Percentiles rank a stretch among this genome's conserved stretches.
These are phyloP conservation scores for Microdochium bolleyi DNA, from an alignment of 2,329 filamentous ascomycete species.

Conservation along the genomic window DNA sequence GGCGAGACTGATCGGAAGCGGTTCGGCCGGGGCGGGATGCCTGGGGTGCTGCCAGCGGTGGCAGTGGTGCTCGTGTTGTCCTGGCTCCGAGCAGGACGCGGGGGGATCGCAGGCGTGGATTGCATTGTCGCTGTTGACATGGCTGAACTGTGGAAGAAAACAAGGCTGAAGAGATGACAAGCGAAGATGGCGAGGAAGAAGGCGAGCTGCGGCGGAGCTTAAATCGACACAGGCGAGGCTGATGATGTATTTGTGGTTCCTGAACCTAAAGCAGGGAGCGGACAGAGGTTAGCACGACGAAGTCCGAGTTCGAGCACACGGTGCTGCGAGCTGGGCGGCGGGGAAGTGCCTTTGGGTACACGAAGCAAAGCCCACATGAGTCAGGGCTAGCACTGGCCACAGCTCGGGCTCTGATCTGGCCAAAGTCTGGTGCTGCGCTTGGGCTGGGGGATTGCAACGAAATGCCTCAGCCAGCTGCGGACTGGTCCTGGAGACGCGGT, in stretches of 20 bases:
- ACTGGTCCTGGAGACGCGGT: neutral
- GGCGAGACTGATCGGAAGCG: constrained; percentile 63
- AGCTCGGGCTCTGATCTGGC: neutral
- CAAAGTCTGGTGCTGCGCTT: neutral
- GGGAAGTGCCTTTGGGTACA: neutral
- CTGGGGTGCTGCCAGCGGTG: constrained; percentile 39
- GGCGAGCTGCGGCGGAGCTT: neutral
- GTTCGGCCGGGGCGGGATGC: constrained; percentile 69
- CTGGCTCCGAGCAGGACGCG: constrained; percentile 43
- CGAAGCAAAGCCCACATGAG: neutral
- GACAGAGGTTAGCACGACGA: neutral
- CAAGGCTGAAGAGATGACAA: constrained; percentile 5
- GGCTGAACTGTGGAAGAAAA: constrained; percentile 9
- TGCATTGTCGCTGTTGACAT: constrained; percentile 46
- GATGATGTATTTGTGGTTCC: neutral
- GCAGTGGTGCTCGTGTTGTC: constrained; percentile 32
- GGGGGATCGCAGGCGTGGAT: constrained; percentile 43
- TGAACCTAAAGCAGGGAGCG: neutral
- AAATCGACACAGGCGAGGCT: neutral
- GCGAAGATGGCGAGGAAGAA: constrained; percentile 2
- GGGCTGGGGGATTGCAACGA: neutral
- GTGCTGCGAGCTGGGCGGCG: neutral
- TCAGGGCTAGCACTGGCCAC: neutral
- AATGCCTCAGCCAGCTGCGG: neutral
- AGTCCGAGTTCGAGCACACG: no score